These are phyloP conservation scores for Ophiostoma quercus DNA, from an alignment of 2,329 filamentous ascomycete species.

Conservation along the genomic window DNA sequence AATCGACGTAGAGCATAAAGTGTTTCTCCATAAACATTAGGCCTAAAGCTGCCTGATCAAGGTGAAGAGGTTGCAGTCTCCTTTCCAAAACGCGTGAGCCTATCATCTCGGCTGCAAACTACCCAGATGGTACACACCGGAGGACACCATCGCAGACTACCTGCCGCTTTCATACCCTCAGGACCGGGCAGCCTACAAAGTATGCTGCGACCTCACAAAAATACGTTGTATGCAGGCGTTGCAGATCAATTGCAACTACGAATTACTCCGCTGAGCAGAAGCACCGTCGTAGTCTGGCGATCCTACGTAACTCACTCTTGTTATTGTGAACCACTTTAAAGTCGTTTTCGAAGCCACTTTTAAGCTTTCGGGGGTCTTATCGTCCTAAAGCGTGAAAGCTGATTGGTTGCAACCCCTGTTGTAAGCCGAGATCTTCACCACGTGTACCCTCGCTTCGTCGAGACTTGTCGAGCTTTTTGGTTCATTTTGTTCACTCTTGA, in stretches of 20 bases:
- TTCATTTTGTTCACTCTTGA: not conserved
- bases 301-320: not conserved
- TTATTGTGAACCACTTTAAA: not conserved
- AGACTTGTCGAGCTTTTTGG: constrained; percentile 18
- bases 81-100: not conserved
- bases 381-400: not conserved
- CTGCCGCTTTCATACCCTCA: constrained; percentile 1
- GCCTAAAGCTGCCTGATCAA: too few species aligned
- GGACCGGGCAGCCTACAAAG: not conserved
- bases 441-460: constrained; percentile 18
- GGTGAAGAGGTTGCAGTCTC: not conserved
- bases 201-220: not conserved
- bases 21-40: too few species aligned
- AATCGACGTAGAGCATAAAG: not conserved
- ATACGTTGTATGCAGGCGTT: not conserved
- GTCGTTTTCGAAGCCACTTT: not conserved
- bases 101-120: not conserved
- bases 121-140: not conserved
- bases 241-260: not conserved
- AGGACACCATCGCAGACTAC: not conserved
- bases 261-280: not conserved
- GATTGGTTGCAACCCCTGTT: not conserved
- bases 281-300: not conserved
- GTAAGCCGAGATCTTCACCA: not conserved
- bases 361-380: not conserved